These are phyloP conservation scores for Boletus patriciae DNA, from an alignment of 768 basidiomycete genomes.

Conservation along the genomic window DNA sequence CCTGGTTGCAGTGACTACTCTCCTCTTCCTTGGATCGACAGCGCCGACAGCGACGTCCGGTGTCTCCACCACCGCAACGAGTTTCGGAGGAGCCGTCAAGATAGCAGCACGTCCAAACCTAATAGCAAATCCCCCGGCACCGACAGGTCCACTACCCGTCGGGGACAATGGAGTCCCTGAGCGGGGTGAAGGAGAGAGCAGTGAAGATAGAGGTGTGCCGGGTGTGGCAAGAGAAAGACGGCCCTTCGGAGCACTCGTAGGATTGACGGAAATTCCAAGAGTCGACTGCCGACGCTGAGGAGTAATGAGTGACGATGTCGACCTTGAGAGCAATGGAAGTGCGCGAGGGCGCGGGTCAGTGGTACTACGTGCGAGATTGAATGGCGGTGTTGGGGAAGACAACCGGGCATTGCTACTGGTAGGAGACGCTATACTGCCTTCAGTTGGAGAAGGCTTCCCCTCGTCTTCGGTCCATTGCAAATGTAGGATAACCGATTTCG, in stretches of 20 bases:
- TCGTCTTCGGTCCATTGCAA: slow-evolving; percentile 81
- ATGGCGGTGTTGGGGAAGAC: slow-evolving; percentile 31
- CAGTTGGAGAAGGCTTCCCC: slow-evolving; percentile 15
- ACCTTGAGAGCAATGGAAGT: slow-evolving; percentile 53
- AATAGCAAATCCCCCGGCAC: slow-evolving; percentile 41
- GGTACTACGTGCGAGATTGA: slow-evolving; percentile 18
- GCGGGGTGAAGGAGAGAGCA: slow-evolving; percentile 30
- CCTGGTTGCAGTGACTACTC: slow-evolving; percentile 84
- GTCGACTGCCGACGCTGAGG: slow-evolving; percentile 40
- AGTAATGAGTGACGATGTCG: slow-evolving; percentile 46
- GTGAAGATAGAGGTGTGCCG: slow-evolving; percentile 40
- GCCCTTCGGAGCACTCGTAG: slow-evolving; percentile 38
- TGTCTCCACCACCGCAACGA: slow-evolving; percentile 81
- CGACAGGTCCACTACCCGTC: slow-evolving; percentile 20
- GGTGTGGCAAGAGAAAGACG: slow-evolving; percentile 47
- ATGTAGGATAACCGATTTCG: slow-evolving; percentile 82
- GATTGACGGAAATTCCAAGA: slow-evolving; percentile 36
- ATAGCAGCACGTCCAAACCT: slow-evolving; percentile 71
- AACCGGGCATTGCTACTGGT: slow-evolving; percentile 19
- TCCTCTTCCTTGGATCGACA: slow-evolving; percentile 78
- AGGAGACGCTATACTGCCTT: slow-evolving; percentile 26
- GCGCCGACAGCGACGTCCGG: slow-evolving; percentile 90
- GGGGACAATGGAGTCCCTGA: slow-evolving; percentile 38
- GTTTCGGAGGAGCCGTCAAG: slow-evolving; percentile 78
- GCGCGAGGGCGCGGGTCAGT: slow-evolving; percentile 43